These are phyloP conservation scores for Vararia minispora DNA, from an alignment of 768 basidiomycete species.

Conservation along the genomic window DNA sequence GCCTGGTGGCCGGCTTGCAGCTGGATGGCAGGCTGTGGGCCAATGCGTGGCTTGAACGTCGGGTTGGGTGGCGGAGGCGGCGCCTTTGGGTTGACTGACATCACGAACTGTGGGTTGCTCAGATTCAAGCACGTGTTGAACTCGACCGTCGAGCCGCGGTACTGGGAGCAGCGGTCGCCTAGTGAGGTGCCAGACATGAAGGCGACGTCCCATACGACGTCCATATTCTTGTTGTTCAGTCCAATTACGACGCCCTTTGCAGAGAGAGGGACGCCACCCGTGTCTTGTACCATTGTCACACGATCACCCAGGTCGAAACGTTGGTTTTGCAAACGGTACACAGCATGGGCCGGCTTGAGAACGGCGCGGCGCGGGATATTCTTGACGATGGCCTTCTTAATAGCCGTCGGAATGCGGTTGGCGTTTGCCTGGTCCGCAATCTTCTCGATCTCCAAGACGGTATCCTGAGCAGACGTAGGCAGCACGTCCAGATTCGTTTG, in stretches of 20 bases:
- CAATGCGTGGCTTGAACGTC: constrained; percentile 59
- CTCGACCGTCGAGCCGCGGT: constrained; percentile 82
- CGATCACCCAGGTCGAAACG: constrained; percentile 82
- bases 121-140: constrained; percentile 87
- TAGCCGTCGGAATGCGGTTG: constrained; percentile 44
- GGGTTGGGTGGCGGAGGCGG: constrained; percentile 31
- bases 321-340: constrained; percentile 85
- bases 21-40: constrained; percentile 52
- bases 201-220: constrained; percentile 91
- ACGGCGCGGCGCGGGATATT: constrained; percentile 89
- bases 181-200: constrained; percentile 91
- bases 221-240: constrained; percentile 77
- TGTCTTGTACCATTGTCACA: constrained; percentile 93
- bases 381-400: constrained; percentile 91
- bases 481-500: not conserved
- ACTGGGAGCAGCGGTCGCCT: constrained; percentile 84
- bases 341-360: constrained; percentile 83
- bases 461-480: constrained; percentile 37
- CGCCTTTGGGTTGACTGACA: constrained; percentile 54
- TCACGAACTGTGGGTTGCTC: constrained; percentile 74
- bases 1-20: constrained; percentile 41
- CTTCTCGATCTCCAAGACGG: constrained; percentile 68
- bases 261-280: constrained; percentile 82
- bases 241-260: constrained; percentile 93
- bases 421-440: constrained; percentile 59